Conservation (phyloP, 164 flowering plant species). For the Sedum album region DNA sequence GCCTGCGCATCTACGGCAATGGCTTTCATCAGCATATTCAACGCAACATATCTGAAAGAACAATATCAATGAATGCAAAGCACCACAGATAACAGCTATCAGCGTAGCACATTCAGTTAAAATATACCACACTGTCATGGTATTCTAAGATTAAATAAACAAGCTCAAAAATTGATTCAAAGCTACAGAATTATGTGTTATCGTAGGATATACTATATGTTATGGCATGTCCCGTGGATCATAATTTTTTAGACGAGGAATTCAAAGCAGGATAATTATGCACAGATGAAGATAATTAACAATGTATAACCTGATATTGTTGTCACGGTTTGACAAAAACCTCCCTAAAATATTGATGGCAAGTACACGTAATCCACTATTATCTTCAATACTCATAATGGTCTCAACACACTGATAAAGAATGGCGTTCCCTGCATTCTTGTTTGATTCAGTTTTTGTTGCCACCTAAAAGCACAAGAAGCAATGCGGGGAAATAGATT, state of each 20-base stretch:
- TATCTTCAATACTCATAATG: constrained; percentile 94
- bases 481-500: neutral
- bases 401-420: constrained; percentile 94
- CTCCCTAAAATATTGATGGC: constrained; percentile 97
- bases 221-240: neutral
- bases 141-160: neutral
- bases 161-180: neutral
- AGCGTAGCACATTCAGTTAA: neutral
- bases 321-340: constrained; percentile 96
- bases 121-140: neutral
- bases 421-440: constrained; percentile 97
- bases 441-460: constrained; percentile 53
- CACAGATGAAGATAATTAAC: neutral
- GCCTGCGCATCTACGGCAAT: constrained; percentile 86
- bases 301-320: constrained; percentile 76
- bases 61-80: neutral
- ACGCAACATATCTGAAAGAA: constrained; percentile 83
- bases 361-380: constrained; percentile 92
- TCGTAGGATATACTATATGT: no score
- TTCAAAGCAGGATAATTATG: neutral
- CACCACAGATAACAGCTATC: neutral
- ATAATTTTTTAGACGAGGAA: neutral
- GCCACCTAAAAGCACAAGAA: neutral
- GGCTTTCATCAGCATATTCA: constrained; percentile 95
- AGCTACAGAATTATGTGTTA: neutral